These are phyloP conservation scores for Fusarium annulatum DNA, from an alignment of 2,329 filamentous ascomycete genomes.

Conservation along the genomic window DNA sequence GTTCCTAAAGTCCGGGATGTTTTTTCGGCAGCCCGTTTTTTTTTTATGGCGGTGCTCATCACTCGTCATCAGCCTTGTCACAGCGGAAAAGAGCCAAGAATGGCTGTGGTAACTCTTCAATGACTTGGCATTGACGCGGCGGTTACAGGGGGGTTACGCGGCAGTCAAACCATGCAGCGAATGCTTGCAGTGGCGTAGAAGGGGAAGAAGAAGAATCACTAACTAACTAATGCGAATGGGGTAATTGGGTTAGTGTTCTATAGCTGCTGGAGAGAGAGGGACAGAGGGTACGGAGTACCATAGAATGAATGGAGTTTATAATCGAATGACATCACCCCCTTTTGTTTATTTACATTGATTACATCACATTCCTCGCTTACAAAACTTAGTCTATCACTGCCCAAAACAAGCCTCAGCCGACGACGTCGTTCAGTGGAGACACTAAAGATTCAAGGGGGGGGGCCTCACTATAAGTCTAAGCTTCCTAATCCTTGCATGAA, in stretches of 20 bases:
- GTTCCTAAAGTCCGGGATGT: constrained; percentile 15
- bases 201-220: neutral
- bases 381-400: neutral
- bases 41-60: neutral
- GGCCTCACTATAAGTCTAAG: too few species aligned
- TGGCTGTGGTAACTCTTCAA: constrained; percentile 5
- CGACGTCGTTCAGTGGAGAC: constrained; percentile 24
- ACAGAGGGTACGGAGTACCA: neutral
- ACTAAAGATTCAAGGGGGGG: neutral
- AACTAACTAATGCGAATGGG: neutral
- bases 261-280: neutral
- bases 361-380: constrained; percentile 18
- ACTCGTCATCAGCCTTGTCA: constrained; percentile 10
- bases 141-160: constrained; percentile 16
- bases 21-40: neutral
- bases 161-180: neutral
- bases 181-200: constrained; percentile 5
- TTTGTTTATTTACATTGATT: constrained; percentile 3
- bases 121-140: constrained; percentile 20
- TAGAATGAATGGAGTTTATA: neutral
- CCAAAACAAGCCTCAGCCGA: constrained; percentile 22
- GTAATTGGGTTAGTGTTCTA: neutral
- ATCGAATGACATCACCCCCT: constrained; percentile 21
- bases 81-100: constrained; percentile 2
- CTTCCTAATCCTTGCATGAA: constrained; percentile 14